These are phyloP conservation scores for Cercospora janseana DNA, from an alignment of 2,329 filamentous ascomycete species.

Conservation along the genomic window DNA sequence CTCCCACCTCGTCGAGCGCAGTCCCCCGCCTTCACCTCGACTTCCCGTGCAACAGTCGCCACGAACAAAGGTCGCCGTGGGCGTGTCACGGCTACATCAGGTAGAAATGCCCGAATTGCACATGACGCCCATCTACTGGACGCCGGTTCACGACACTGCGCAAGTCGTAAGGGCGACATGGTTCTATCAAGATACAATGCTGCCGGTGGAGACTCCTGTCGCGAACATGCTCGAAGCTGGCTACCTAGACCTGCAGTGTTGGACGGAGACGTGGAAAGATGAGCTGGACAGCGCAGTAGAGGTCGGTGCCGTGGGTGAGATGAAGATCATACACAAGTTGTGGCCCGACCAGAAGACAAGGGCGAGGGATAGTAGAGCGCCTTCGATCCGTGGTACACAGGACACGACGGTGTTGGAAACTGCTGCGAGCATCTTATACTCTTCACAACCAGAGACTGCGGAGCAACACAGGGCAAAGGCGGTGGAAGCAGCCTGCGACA, in stretches of 20 bases:
- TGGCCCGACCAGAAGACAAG: conserved; percentile 70
- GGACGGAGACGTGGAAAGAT: conserved; percentile 89
- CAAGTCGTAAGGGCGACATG: conserved; percentile 83
- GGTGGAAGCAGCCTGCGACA: conserved; percentile 47
- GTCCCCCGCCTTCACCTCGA: conserved; percentile 28
- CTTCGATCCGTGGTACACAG: conserved; percentile 22
- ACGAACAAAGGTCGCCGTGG: conserved; percentile 70
- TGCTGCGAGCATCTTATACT: conserved; percentile 32
- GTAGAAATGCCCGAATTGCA: conserved; percentile 74
- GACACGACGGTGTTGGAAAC: conserved; percentile 16
- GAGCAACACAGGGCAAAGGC: conserved; percentile 46
- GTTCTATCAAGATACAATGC: conserved; percentile 97
- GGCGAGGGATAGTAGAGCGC: conserved; percentile 49
- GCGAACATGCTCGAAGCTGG: conserved; percentile 93
- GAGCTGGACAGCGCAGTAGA: conserved; percentile 88
- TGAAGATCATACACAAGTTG: conserved; percentile 80
- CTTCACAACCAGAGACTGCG: conserved; percentile 41
- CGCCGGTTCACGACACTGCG: conserved; percentile 83
- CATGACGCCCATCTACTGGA: conserved; percentile 99
- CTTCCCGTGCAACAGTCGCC: conserved; percentile 39
- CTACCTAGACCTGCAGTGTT: conserved; percentile 73
- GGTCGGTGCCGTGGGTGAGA: conserved; percentile 83
- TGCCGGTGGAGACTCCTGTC: conserved; percentile 77
- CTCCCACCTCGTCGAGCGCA: conserved; percentile 34
- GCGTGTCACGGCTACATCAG: conserved; percentile 83